Percentiles rank a stretch among this genome's conserved stretches.
Conservation (phyloP, 2,329 filamentous ascomycete genomes). For the Colletotrichum sp. region DNA sequence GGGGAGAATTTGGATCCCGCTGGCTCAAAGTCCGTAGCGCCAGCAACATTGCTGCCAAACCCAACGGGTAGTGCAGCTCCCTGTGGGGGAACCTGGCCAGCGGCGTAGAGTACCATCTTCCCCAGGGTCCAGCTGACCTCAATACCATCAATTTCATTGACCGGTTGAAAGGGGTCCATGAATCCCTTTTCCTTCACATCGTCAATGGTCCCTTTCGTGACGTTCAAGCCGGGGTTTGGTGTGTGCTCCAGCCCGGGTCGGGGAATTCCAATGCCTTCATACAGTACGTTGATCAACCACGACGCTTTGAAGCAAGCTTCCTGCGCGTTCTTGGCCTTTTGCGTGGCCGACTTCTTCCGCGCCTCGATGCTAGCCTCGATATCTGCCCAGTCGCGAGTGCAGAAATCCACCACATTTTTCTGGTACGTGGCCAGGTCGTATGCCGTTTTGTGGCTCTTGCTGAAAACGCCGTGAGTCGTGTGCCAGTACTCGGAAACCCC, state of each 20-base stretch:
- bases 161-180: conserved; percentile 85
- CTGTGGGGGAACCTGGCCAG: conserved; percentile 79
- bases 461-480: conserved; percentile 93
- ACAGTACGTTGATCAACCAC: conserved; percentile 96
- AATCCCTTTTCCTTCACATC: conserved; percentile 77
- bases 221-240: conserved; percentile 62
- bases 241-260: conserved; percentile 78
- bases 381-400: conserved; percentile 78
- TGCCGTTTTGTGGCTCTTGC: conserved; percentile 70
- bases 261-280: conserved; percentile 94
- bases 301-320: conserved; percentile 98
- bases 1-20: conserved; percentile 65
- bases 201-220: conserved; percentile 72
- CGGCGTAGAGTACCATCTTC: conserved; percentile 94
- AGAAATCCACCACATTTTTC: conserved; percentile 82
- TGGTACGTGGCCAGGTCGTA: conserved; percentile 95
- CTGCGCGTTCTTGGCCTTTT: conserved; percentile 79
- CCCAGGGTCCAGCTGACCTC: conserved; percentile 98
- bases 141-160: conserved; percentile 88
- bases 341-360: conserved; percentile 76
- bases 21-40: conserved; percentile 81
- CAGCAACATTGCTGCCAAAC: conserved; percentile 82
- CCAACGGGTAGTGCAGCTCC: conserved; percentile 75
- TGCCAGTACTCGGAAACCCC: conserved; percentile 99
- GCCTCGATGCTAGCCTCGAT: conserved; percentile 71